Conservation (phyloP, 2,329 filamentous ascomycete genomes). For the Daldinia sp. region DNA sequence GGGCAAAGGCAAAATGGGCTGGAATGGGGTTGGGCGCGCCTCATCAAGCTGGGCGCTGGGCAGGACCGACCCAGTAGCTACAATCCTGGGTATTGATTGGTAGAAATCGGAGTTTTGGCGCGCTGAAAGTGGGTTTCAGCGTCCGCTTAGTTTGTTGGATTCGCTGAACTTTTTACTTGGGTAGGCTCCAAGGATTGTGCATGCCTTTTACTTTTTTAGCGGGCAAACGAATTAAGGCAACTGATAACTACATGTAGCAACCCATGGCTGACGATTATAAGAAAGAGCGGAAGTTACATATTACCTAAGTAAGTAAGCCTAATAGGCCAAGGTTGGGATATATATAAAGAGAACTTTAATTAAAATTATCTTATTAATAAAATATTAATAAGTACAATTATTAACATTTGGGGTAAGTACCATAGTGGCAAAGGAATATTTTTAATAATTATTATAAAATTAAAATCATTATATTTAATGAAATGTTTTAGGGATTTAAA, state of each 20-base stretch:
- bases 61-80: constrained; percentile 23
- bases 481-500: too few relatives aligned
- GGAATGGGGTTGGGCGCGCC: constrained; percentile 37
- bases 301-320: not conserved
- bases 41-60: constrained; percentile 36
- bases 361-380: not conserved
- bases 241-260: too few relatives aligned
- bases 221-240: constrained; percentile 17
- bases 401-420: not conserved
- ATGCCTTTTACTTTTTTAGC: not conserved
- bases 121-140: constrained; percentile 13
- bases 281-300: not conserved
- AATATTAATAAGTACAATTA: not conserved
- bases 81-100: too few relatives aligned
- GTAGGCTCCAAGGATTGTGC: too few relatives aligned
- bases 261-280: constrained; percentile 16
- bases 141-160: constrained; percentile 6
- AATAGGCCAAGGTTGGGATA: too few relatives aligned
- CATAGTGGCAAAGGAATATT: too few relatives aligned
- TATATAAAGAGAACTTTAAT: too few relatives aligned
- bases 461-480: too few relatives aligned
- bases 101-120: constrained; percentile 22
- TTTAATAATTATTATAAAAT: too few relatives aligned
- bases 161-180: not conserved
- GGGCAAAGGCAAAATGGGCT: too few relatives aligned